A percentile compares a stretch with the other conserved stretches of the same genome.
Evolutionary conservation across 1,284 basidiomycete species (phyloP).

Genomic region (Rhodotorula sp.): DNA sequence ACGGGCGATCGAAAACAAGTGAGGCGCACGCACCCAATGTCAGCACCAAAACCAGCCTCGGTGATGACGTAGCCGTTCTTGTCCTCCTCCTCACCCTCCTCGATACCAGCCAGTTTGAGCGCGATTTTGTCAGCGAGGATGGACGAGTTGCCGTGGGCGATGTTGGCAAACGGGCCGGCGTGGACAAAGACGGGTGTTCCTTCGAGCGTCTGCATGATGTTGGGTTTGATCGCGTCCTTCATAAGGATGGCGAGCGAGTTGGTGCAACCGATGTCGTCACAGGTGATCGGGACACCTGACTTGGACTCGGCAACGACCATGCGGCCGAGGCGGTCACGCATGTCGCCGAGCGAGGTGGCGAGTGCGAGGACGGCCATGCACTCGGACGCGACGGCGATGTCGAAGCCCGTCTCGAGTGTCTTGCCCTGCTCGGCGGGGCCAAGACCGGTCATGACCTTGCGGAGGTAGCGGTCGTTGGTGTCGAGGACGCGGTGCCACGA

Average conservation of each 20-base stretch:
- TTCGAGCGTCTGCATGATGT: constrained; percentile 98
- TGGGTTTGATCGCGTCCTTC: constrained; percentile 99
- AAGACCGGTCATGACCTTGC: constrained; percentile 90
- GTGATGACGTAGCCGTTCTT: constrained; percentile 93
- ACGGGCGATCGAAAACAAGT: neutral
- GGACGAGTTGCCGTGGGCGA: constrained; percentile 98
- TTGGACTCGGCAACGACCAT: constrained; percentile 98
- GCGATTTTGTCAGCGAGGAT: constrained; percentile 95
- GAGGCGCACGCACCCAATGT: constrained; percentile 68
- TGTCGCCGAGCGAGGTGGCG: constrained; percentile 82
- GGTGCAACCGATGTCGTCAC: constrained; percentile 93
- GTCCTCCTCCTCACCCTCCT: constrained; percentile 78
- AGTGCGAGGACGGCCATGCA: constrained; percentile 97
- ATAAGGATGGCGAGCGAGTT: constrained; percentile 95
- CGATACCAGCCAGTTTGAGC: constrained; percentile 94
- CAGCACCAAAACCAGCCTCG: constrained; percentile 97
- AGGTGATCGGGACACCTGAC: constrained; percentile 86
- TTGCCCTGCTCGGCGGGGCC: constrained; percentile 86
- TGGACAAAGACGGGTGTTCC: constrained; percentile 99
- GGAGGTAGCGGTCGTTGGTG: constrained; percentile 94
- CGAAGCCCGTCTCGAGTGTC: constrained; percentile 85
- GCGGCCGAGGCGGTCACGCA: constrained; percentile 82
- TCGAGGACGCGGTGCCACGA: constrained; percentile 94
- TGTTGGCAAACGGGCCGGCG: constrained; percentile 98
- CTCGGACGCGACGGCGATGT: constrained; percentile 96